Evolutionary conservation across 164 flowering plant species (phyloP).

Genomic region (Platanus orientalis): DNA sequence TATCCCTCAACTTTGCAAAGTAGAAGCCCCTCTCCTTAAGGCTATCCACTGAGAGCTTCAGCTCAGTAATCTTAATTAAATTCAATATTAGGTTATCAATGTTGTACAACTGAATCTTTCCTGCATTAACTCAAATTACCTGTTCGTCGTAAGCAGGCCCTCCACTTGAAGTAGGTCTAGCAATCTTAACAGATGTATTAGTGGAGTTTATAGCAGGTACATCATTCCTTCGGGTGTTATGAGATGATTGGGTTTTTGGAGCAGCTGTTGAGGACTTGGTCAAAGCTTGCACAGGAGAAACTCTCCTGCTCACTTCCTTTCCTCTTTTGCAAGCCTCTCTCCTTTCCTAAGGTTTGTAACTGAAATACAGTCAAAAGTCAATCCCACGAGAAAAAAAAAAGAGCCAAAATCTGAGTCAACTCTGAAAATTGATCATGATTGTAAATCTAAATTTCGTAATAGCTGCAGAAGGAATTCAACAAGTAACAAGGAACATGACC

Average conservation of each 20-base stretch:
- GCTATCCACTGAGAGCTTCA: constrained; percentile 85
- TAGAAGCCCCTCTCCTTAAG: constrained; percentile 97
- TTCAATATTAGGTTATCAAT: constrained; percentile 1
- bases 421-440: neutral
- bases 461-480: too few species aligned
- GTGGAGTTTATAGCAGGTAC: constrained; percentile 23
- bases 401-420: neutral
- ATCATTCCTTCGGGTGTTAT: constrained; percentile 50
- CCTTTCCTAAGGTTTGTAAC: constrained; percentile 90
- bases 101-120: neutral
- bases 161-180: constrained; percentile 51
- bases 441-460: neutral
- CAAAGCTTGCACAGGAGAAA: constrained; percentile 43
- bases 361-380: constrained; percentile 17
- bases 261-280: constrained; percentile 46
- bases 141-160: constrained; percentile 67
- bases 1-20: constrained; percentile 84
- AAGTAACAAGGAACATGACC: too few species aligned
- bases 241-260: constrained; percentile 44
- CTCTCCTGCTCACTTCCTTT: constrained; percentile 62
- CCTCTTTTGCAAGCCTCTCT: constrained; percentile 84
- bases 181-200: constrained; percentile 43
- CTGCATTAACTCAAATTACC: constrained; percentile 29
- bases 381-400: neutral
- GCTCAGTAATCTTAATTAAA: constrained; percentile 74